A percentile compares a stretch with the other conserved stretches of the same genome.
These are phyloP conservation scores for Coniochaeta pulveracea DNA, from an alignment of 2,329 filamentous ascomycete genomes.

Conservation along the genomic window DNA sequence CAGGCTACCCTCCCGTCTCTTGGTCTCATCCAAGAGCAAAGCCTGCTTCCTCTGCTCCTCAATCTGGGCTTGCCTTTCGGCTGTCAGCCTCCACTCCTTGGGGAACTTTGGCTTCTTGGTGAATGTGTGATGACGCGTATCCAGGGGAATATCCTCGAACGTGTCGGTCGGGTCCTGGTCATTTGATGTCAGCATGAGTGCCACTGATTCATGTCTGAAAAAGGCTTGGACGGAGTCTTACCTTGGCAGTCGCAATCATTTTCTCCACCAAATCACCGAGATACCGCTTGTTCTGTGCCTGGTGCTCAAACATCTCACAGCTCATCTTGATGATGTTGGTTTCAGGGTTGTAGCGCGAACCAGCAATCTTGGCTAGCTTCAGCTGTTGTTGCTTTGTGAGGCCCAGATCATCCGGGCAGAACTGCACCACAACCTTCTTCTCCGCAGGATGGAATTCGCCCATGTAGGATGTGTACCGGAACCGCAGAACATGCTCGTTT, in stretches of 20 bases:
- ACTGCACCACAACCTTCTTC: slow-evolving; percentile 90
- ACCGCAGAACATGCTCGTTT: slow-evolving; percentile 63
- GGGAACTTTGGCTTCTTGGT: slow-evolving; percentile 65
- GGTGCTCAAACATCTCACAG: slow-evolving; percentile 77
- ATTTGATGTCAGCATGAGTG: background rate
- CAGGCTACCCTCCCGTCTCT: slow-evolving; percentile 38
- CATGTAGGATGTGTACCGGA: slow-evolving; percentile 95
- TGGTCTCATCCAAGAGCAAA: slow-evolving; percentile 41
- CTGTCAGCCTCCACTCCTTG: slow-evolving; percentile 69
- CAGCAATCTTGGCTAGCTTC: slow-evolving; percentile 83
- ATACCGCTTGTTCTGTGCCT: slow-evolving; percentile 95
- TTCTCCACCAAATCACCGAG: slow-evolving; percentile 66
- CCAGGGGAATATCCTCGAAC: slow-evolving; percentile 82
- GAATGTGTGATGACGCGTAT: slow-evolving; percentile 71
- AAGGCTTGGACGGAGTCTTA: slow-evolving; percentile 14
- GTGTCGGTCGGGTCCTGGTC: slow-evolving; percentile 60
- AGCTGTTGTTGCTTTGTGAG: slow-evolving; percentile 56
- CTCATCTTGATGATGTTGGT: slow-evolving; percentile 78
- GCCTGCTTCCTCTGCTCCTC: slow-evolving; percentile 44
- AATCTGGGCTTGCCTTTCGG: slow-evolving; percentile 54
- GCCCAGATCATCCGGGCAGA: slow-evolving; percentile 61
- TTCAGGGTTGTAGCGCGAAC: slow-evolving; percentile 77
- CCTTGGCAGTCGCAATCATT: slow-evolving; percentile 64
- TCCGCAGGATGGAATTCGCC: slow-evolving; percentile 86
- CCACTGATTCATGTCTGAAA: background rate